Evolutionary conservation across 441 rosid genomes (phyloP).

Genomic region (Erodium trifolium): DNA sequence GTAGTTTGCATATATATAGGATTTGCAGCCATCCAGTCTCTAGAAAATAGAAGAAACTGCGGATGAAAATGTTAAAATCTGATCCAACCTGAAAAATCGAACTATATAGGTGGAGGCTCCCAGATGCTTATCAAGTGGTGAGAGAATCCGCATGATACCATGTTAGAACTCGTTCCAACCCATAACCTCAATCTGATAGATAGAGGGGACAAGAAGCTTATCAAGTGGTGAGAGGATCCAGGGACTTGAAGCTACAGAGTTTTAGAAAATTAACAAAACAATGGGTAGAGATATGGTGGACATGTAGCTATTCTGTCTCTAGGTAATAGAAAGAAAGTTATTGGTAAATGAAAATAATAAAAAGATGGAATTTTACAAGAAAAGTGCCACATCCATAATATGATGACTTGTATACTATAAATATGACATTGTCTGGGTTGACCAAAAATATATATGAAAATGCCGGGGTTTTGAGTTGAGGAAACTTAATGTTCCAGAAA

Average conservation of each 20-base stretch:
- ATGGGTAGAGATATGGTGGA: neutral
- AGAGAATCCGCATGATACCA: too few species aligned
- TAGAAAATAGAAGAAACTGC: too few species aligned
- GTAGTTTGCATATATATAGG: neutral
- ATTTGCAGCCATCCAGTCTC: neutral
- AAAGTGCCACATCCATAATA: neutral
- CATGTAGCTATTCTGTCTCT: neutral
- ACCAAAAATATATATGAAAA: neutral
- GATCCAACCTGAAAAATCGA: too few species aligned
- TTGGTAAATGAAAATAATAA: neutral
- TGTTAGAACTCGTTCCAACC: too few species aligned
- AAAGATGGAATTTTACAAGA: neutral
- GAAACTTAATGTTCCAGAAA: neutral
- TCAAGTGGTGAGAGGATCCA: too few species aligned
- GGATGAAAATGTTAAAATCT: too few species aligned
- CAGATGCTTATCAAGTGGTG: too few species aligned
- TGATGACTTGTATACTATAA: neutral
- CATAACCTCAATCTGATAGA: too few species aligned
- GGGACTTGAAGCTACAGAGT: too few species aligned
- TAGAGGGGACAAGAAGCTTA: too few species aligned
- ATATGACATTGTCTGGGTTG: neutral
- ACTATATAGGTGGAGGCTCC: too few species aligned
- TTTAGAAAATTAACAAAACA: neutral
- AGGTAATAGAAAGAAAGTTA: neutral
- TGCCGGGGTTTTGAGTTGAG: neutral